Percentiles rank a stretch among this genome's conserved stretches.
These are phyloP conservation scores for Linum lewisii DNA, from an alignment of 345 rosid genomes.

Conservation along the genomic window DNA sequence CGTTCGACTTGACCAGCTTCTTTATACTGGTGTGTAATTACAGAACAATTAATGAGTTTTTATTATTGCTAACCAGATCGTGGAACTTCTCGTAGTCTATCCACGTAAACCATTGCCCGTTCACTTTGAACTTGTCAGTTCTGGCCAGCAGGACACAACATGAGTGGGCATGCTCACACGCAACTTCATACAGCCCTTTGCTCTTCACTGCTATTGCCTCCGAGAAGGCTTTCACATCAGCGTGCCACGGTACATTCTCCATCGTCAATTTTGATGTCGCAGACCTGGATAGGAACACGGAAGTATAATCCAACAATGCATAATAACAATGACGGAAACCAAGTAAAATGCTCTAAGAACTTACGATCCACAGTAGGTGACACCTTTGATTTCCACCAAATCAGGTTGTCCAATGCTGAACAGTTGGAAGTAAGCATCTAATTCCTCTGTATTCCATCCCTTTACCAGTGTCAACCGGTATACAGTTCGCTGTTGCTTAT, in stretches of 20 bases:
- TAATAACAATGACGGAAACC: neutral
- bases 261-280: constrained; percentile 92
- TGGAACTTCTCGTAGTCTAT: constrained; percentile 97
- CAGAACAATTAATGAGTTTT: neutral
- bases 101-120: constrained; percentile 91
- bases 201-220: constrained; percentile 73
- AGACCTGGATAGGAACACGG: constrained; percentile 32
- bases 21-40: neutral
- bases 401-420: constrained; percentile 86
- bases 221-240: constrained; percentile 85
- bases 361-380: constrained; percentile 91
- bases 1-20: neutral
- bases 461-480: constrained; percentile 89
- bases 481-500: constrained; percentile 84
- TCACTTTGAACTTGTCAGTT: constrained; percentile 70
- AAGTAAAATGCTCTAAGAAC: constrained; percentile 12
- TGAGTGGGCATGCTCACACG: constrained; percentile 95
- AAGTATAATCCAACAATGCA: neutral
- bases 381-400: constrained; percentile 96
- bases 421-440: constrained; percentile 77
- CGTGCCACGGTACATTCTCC: constrained; percentile 98
- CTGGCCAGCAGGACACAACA: constrained; percentile 93
- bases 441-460: constrained; percentile 92
- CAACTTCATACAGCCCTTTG: constrained; percentile 78
- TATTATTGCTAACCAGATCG: constrained; percentile 50